These are phyloP conservation scores for Cryptococcus sp. DNA, from an alignment of 1,284 basidiomycete species.

Conservation along the genomic window DNA sequence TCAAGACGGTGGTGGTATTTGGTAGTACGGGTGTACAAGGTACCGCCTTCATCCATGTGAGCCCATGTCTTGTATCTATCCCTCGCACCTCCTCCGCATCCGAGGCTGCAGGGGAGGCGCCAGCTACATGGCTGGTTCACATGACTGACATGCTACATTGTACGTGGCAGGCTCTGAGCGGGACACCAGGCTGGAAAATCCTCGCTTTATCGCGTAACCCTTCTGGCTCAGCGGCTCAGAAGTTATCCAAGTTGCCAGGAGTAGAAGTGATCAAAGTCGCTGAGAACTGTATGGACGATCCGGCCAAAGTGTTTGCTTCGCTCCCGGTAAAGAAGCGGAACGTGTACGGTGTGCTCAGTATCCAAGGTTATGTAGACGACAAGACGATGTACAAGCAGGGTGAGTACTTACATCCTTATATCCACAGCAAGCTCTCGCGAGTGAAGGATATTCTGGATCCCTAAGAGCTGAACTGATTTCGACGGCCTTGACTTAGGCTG, in stretches of 20 bases:
- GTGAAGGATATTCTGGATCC: too few relatives aligned
- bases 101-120: not conserved
- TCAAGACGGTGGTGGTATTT: constrained; percentile 32
- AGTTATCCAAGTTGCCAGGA: constrained; percentile 21
- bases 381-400: constrained; percentile 23
- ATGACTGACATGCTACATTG: not conserved
- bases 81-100: not conserved
- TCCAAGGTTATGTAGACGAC: constrained; percentile 28
- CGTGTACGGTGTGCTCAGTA: constrained; percentile 31
- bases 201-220: constrained; percentile 28
- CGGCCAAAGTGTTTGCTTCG: constrained; percentile 18
- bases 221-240: constrained; percentile 8
- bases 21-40: constrained; percentile 35
- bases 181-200: constrained; percentile 17
- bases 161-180: constrained; percentile 21
- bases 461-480: too few relatives aligned
- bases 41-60: constrained; percentile 26
- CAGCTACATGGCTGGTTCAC: not conserved
- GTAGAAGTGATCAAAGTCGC: constrained; percentile 21
- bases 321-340: constrained; percentile 22
- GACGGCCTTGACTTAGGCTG: constrained; percentile 31
- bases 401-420: constrained; percentile 13
- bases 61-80: not conserved
- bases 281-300: constrained; percentile 28
- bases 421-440: not conserved